A percentile compares a stretch with the other conserved stretches of the same genome.
Evolutionary conservation across 176 grass and related monocot species (phyloP).

Genomic region (Areca catechu): DNA sequence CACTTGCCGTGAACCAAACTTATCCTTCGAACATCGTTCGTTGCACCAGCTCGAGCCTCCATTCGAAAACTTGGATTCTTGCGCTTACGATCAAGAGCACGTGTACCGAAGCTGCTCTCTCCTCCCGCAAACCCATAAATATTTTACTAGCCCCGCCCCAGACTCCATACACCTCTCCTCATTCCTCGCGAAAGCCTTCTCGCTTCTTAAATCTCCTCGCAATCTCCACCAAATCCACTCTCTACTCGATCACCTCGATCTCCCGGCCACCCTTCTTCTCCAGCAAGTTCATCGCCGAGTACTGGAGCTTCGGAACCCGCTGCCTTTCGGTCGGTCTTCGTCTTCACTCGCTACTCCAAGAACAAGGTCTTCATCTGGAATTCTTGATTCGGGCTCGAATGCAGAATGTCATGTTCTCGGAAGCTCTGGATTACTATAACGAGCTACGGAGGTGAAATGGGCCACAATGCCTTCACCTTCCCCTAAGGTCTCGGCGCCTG

Average conservation of each 20-base stretch:
- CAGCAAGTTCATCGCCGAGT: neutral
- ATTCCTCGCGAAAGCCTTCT: neutral
- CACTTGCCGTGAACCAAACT: no score
- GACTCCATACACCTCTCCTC: neutral
- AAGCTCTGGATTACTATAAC: neutral
- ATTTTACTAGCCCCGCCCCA: neutral
- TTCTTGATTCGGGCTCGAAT: neutral
- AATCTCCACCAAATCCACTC: neutral
- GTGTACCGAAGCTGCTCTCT: neutral
- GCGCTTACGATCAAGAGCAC: neutral
- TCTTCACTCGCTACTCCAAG: neutral
- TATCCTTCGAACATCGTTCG: no score
- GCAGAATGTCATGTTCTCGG: neutral
- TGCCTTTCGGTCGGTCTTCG: neutral
- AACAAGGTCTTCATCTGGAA: constrained; percentile 1
- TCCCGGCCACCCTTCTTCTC: neutral
- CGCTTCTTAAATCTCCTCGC: neutral
- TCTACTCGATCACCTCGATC: neutral
- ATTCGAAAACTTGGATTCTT: neutral
- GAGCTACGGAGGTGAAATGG: neutral
- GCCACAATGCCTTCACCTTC: neutral
- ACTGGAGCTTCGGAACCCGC: neutral
- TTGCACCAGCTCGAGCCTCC: no score
- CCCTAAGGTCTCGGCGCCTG: neutral
- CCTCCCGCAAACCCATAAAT: neutral